phyloP scores from a whole-genome alignment of 2,329 filamentous ascomycete genomes.

The Alternaria sp. region DNA sequence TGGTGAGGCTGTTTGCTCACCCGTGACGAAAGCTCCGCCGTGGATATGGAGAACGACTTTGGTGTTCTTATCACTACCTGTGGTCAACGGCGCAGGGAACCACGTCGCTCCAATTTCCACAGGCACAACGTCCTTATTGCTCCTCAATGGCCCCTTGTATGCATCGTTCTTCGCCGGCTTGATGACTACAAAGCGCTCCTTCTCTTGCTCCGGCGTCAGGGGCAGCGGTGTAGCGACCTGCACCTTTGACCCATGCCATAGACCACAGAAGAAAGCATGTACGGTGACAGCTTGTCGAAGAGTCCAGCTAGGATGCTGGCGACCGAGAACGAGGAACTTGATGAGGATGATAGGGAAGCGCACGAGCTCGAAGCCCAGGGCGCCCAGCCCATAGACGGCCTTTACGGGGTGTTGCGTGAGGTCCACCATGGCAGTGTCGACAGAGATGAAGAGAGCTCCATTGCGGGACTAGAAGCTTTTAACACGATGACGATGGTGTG shows the following conservation, averaged over 20 bases:
- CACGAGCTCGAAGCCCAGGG: conserved; percentile 42
- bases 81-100: conserved; percentile 45
- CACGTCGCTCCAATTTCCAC: conserved; percentile 51
- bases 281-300: conserved; percentile 48
- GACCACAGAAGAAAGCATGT: conserved; percentile 40
- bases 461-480: not conserved
- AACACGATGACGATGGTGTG: not conserved
- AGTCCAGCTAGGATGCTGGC: conserved; percentile 50
- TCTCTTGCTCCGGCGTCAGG: conserved; percentile 47
- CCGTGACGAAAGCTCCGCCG: conserved; percentile 57
- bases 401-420: conserved; percentile 50
- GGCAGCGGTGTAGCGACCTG: conserved; percentile 39
- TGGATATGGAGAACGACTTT: conserved; percentile 57
- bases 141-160: conserved; percentile 42
- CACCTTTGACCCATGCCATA: conserved; percentile 43
- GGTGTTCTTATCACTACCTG: conserved; percentile 18
- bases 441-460: not conserved
- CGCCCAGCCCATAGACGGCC: conserved; percentile 47
- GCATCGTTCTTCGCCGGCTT: conserved; percentile 22
- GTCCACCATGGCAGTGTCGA: conserved; percentile 12
- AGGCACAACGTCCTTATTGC: conserved; percentile 45
- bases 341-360: conserved; percentile 51
- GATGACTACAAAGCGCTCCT: conserved; percentile 48
- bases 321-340: conserved; percentile 46
- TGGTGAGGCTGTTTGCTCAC: conserved; percentile 6